Base-by-base conservation (phyloP, 495 filamentous ascomycete genomes). In the Penicillium canescens region DNA sequence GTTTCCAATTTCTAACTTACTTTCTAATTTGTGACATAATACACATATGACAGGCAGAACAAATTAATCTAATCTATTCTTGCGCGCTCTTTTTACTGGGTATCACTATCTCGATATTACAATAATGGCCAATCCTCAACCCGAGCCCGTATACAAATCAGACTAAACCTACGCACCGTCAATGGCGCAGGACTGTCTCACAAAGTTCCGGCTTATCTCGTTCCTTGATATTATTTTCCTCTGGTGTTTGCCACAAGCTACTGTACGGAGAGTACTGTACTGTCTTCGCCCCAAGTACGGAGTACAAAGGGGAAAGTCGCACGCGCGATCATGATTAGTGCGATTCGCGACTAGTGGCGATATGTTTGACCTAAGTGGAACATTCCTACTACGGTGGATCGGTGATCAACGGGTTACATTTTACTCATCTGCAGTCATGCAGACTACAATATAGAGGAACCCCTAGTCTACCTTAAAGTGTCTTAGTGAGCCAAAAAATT, bases 271-370 rank as follows among this genome's bases (percentile, higher is more conserved):
- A n/a, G 20, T 23, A 33, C 35, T 46, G 43, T 46, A 46, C 24
- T 18, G 18, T 18, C 18, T 18, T 18, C 18, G 18, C 18, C 18
- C 18, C 18, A 18, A 18, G 18, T 18, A n/a, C 45, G 34, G 45
- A 47, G 33, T 9, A 31, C 28, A 9, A 18, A 18, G 18, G 18
- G 18, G 23, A 24, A 6, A 24, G 23, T 24, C 23, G 23, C 23
- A 24, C 23, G 23, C 28, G 8, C 8, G 28, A 18, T 18, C 18
- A 18, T 20, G 10, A 34, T 26, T 9, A 12, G 23, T 33, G 5
- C 40, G 47, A 35, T 42, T 50, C 42, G 47, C 47, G 35, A 38
- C 34, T 24, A 35, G 46, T 41, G 46, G 37, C 26, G 37, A 50
- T 42, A 3, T 34, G 39, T 42, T 42, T 42, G 33, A 42, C 7